phyloP scores from a whole-genome alignment of 352 stramenopile genomes.

The Globisporangium nodosum region DNA sequence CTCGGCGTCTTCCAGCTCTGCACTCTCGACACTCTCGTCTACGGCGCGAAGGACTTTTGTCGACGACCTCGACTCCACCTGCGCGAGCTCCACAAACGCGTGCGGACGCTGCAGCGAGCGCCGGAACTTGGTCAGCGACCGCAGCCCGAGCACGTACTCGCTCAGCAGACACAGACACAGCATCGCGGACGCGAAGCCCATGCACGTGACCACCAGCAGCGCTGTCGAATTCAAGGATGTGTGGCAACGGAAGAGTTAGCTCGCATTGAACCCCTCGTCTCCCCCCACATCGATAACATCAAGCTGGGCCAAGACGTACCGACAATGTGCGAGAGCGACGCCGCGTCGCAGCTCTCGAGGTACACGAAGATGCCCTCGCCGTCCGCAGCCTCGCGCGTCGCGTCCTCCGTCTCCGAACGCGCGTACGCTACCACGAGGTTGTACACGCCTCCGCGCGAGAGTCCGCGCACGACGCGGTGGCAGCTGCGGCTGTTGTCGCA shows the following conservation, averaged over 20 bases:
- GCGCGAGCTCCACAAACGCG: slow-evolving; percentile 33
- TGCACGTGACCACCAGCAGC: slow-evolving; percentile 29
- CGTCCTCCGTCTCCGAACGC: slow-evolving; percentile 2
- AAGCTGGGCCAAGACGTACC: slow-evolving; percentile 15
- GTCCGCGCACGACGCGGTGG: slow-evolving; percentile 24
- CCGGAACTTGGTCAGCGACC: slow-evolving; percentile 33
- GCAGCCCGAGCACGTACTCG: slow-evolving; percentile 39
- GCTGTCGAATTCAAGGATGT: slow-evolving; percentile 10
- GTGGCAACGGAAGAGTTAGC: not conserved
- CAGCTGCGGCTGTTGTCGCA: slow-evolving; percentile 28
- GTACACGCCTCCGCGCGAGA: slow-evolving; percentile 32
- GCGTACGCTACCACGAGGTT: slow-evolving; percentile 38
- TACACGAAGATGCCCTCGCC: slow-evolving; percentile 16
- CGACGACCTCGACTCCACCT: slow-evolving; percentile 16
- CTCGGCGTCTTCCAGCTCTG: not conserved
- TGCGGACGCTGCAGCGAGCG: slow-evolving; percentile 16
- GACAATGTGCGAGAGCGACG: slow-evolving; percentile 31
- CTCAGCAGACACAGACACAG: slow-evolving; percentile 35
- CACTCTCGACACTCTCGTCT: not conserved
- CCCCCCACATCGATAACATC: not conserved
- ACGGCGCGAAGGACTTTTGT: not conserved
- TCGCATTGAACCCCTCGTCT: not conserved
- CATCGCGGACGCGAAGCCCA: slow-evolving; percentile 39
- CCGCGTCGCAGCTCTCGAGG: slow-evolving; percentile 36
- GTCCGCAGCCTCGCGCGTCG: slow-evolving; percentile 4